Conservation (phyloP, 768 basidiomycete species). For the Ramaria rubella region DNA sequence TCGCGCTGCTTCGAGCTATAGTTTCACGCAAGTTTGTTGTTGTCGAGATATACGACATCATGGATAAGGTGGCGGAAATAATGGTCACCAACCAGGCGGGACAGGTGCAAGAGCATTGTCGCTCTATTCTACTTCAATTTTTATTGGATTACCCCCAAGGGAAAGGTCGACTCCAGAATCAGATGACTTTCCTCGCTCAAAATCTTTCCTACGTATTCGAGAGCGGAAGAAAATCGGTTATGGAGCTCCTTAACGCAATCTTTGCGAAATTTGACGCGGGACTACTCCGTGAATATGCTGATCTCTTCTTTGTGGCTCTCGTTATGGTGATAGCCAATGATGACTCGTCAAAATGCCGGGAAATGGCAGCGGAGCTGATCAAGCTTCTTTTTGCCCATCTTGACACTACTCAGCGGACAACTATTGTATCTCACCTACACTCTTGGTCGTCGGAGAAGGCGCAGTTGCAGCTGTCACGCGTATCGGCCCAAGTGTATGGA, state of each 20-base stretch:
- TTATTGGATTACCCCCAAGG: slow-evolving; percentile 97
- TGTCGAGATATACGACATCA: slow-evolving; percentile 93
- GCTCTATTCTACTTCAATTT: slow-evolving; percentile 86
- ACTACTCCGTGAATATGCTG: slow-evolving; percentile 72
- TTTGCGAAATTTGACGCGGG: slow-evolving; percentile 75
- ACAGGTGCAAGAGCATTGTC: slow-evolving; percentile 86
- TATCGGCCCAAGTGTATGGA: slow-evolving; percentile 79
- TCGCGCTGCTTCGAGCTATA: slow-evolving; percentile 84
- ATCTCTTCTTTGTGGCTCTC: slow-evolving; percentile 84
- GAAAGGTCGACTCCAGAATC: slow-evolving; percentile 77
- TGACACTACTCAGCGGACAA: slow-evolving; percentile 47
- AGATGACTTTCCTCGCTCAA: slow-evolving; percentile 87
- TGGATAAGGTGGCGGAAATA: slow-evolving; percentile 87
- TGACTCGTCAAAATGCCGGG: slow-evolving; percentile 80
- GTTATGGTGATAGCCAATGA: slow-evolving; percentile 95
- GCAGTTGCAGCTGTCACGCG: slow-evolving; percentile 57
- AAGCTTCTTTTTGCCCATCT: slow-evolving; percentile 68
- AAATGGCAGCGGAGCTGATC: slow-evolving; percentile 80
- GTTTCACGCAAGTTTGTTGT: slow-evolving; percentile 88
- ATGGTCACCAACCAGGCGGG: slow-evolving; percentile 91
- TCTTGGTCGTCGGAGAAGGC: slow-evolving; percentile 66
- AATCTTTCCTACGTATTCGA: slow-evolving; percentile 89
- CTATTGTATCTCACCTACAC: slow-evolving; percentile 65
- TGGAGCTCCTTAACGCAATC: slow-evolving; percentile 85
- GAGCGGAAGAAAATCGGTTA: slow-evolving; percentile 85